Conservation (phyloP, 345 rosid genomes). For the Ceriops tagal region DNA sequence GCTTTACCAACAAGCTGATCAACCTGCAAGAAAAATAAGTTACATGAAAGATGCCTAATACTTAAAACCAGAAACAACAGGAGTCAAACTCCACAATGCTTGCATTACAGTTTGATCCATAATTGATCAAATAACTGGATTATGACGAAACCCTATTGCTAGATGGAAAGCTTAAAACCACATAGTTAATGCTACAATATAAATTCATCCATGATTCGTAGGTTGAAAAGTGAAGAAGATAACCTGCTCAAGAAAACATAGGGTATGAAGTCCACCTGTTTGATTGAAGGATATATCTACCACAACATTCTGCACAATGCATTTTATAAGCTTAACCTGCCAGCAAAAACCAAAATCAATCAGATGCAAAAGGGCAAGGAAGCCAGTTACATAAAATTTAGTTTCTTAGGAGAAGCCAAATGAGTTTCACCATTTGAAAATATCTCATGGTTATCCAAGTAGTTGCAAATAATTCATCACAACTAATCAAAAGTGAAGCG, state of each 20-base stretch:
- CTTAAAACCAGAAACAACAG: not conserved
- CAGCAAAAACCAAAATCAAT: conserved; percentile 18
- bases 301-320: conserved; percentile 51
- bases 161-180: not conserved
- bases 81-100: not conserved
- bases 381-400: not conserved
- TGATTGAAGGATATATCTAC: conserved; percentile 89
- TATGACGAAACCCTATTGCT: not conserved
- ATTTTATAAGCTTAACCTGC: conserved; percentile 82
- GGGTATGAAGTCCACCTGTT: conserved; percentile 60
- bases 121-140: not conserved
- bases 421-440: not conserved
- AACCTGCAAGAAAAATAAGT: conserved; percentile 41
- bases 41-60: conserved; percentile 5
- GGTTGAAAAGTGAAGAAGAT: not conserved
- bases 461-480: too few relatives aligned
- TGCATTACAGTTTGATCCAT: too few relatives aligned
- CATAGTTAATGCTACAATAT: not conserved
- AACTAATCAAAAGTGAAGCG: too few relatives aligned
- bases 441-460: too few relatives aligned
- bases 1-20: conserved; percentile 59
- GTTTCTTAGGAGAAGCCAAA: not conserved
- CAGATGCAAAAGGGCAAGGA: not conserved
- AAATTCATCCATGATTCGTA: conserved; percentile 1
- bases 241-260: conserved; percentile 82